Base-by-base conservation (phyloP, 371 early-diverging fungal species). In the Rhizopus sp. region DNA sequence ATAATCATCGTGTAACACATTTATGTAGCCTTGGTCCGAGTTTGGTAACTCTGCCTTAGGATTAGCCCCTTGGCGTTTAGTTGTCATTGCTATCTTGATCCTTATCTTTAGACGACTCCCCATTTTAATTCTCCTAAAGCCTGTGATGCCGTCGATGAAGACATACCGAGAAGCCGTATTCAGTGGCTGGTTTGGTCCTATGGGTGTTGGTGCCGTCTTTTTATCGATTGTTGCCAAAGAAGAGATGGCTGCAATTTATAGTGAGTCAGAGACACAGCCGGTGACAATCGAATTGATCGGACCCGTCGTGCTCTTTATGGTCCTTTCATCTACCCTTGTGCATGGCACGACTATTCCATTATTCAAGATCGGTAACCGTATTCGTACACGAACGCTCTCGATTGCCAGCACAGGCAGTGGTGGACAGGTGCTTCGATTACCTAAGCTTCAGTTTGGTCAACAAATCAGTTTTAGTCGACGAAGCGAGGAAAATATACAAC, bases 181-280 rank as follows among this genome's bases (percentile, higher is more conserved):
- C 70, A 89, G 92, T 29, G 99, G 99, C 0, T 97, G 95, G 94
- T 98, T 96, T 68, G 99, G 97, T 4, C 99, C 99, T 1, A 91
- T 98, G 50, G 80, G 80, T 39, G 84, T 86, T 5, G 87, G 90
- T 15, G 97, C 98, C 1, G 75, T 98, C 3, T 98, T 84, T 61
- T 87, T 89, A 53, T 75, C 88, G 5, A 76, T 76, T 48, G 71
- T 87, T 39, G 85, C 89, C 4, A 81, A 83, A 34, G 76, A 77
- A 42, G 64, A 82, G 52, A 55, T 88, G 46, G 64, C 71, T 4
- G 64, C 74, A 9, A 62, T 75, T 0, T 64, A 72, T 33, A 10
- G 58, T n/a, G 65, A 33, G 6, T 38, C 55, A 16, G 71, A 42
- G n/a, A 53, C 59, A 33, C 64, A 54, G 31, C 63, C 75, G 1